Conservation (phyloP, 1,284 basidiomycete species). For the Neonothopanus nambi region DNA sequence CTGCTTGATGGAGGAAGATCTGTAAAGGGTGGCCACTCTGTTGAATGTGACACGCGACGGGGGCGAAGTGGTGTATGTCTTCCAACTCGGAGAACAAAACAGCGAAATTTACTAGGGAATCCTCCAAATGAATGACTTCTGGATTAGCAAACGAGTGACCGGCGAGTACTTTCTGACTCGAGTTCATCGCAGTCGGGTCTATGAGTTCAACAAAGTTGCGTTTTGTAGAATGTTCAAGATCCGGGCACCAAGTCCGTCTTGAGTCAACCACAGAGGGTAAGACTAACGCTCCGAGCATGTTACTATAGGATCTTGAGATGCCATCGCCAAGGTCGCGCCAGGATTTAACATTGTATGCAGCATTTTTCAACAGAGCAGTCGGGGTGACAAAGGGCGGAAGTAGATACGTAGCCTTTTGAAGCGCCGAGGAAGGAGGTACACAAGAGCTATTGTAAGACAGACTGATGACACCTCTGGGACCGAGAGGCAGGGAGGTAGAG, state of each 20-base stretch:
- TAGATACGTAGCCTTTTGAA: conserved; percentile 46
- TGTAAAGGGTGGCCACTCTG: conserved; percentile 34
- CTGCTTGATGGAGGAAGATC: conserved; percentile 33
- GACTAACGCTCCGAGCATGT: too few relatives aligned
- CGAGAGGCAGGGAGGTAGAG: conserved; percentile 39
- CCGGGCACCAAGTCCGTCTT: too few relatives aligned
- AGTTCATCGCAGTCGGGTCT: too few relatives aligned
- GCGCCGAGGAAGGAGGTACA: conserved; percentile 25
- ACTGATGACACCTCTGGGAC: conserved; percentile 40
- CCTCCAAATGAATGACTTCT: not conserved
- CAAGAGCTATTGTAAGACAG: conserved; percentile 30
- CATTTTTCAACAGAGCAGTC: conserved; percentile 27
- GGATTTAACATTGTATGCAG: conserved; percentile 22
- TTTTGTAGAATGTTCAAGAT: too few relatives aligned
- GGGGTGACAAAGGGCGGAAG: conserved; percentile 59
- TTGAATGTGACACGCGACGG: conserved; percentile 47
- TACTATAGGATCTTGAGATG: conserved; percentile 22
- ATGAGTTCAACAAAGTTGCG: too few relatives aligned
- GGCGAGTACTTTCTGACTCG: too few relatives aligned
- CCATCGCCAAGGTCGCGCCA: conserved; percentile 47
- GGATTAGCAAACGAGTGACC: not conserved
- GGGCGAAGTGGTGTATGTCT: conserved; percentile 42
- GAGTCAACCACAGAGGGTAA: too few relatives aligned
- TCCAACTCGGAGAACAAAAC: conserved; percentile 37
- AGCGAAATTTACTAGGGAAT: conserved; percentile 24